Evolutionary conservation across 2,329 filamentous ascomycete species (phyloP).

Genomic region (Nemania sp.): DNA sequence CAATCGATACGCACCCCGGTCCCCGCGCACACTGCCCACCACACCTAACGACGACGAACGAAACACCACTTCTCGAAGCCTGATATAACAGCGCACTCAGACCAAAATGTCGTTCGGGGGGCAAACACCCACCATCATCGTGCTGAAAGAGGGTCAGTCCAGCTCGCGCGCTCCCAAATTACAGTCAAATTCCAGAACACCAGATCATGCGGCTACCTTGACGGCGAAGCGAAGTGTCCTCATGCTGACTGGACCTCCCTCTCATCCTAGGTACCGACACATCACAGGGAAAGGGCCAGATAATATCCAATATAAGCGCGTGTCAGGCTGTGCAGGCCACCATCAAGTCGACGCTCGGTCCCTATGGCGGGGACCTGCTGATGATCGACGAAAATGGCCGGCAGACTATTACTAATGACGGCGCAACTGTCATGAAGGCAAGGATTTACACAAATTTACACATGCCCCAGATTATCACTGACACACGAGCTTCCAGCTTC

Average conservation of each 20-base stretch:
- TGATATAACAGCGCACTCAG: background rate
- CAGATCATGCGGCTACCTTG: background rate
- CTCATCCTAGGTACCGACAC: slow-evolving; percentile 79
- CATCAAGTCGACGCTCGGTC: slow-evolving; percentile 92
- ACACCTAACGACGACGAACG: background rate
- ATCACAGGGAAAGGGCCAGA: slow-evolving; percentile 95
- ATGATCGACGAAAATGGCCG: slow-evolving; percentile 94
- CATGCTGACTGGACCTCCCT: slow-evolving; percentile 27
- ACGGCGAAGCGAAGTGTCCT: background rate
- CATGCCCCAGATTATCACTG: too few relatives aligned
- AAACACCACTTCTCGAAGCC: background rate
- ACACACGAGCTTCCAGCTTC: slow-evolving; percentile 69
- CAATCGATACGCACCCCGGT: slow-evolving; percentile 20
- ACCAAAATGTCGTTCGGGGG: slow-evolving; percentile 89
- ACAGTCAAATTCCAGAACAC: background rate
- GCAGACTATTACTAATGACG: slow-evolving; percentile 99
- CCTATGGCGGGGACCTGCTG: slow-evolving; percentile 94
- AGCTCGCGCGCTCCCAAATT: slow-evolving; percentile 37
- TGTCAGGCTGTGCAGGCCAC: slow-evolving; percentile 94
- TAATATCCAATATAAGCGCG: slow-evolving; percentile 97
- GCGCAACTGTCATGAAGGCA: slow-evolving; percentile 98
- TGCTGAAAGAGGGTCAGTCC: slow-evolving; percentile 87
- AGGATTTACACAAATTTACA: too few relatives aligned
- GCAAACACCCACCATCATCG: slow-evolving; percentile 96
- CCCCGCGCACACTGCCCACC: background rate